Percentiles rank a stretch among this genome's conserved stretches.
These are phyloP conservation scores for Geotrichum citri-aurantii DNA, from an alignment of 1,139 yeast genomes.

Conservation along the genomic window DNA sequence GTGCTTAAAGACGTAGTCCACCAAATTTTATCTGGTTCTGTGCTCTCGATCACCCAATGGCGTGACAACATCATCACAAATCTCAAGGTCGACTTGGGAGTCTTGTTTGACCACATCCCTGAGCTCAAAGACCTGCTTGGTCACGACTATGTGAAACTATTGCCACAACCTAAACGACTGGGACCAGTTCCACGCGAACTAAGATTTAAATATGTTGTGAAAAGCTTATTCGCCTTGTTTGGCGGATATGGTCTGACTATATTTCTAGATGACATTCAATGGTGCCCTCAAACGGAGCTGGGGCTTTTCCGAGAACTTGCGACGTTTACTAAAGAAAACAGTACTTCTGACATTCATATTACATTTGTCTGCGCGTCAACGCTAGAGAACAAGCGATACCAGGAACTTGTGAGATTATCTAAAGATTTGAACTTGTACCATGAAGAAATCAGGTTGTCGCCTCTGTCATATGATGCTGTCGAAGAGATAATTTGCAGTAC, in stretches of 20 bases:
- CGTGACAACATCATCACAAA: constrained; percentile 41
- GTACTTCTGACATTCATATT: constrained; percentile 26
- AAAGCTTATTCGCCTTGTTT: constrained; percentile 41
- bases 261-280: constrained; percentile 47
- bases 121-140: constrained; percentile 46
- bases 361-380: constrained; percentile 30
- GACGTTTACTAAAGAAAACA: constrained; percentile 28
- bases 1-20: constrained; percentile 42
- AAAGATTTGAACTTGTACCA: constrained; percentile 29
- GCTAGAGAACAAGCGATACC: constrained; percentile 22
- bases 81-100: constrained; percentile 43
- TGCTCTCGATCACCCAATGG: constrained; percentile 41
- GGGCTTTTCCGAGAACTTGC: constrained; percentile 29
- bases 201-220: constrained; percentile 43
- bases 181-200: constrained; percentile 39
- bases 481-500: constrained; percentile 27
- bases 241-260: constrained; percentile 44
- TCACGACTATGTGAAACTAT: constrained; percentile 35
- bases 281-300: constrained; percentile 38
- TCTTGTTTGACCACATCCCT: constrained; percentile 44
- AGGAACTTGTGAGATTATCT: constrained; percentile 23
- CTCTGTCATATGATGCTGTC: constrained; percentile 28
- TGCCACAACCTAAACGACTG: constrained; percentile 27
- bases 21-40: constrained; percentile 43
- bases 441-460: constrained; percentile 27